Percentiles rank a stretch among this genome's conserved stretches.
These are phyloP conservation scores for Colletotrichum shisoi DNA, from an alignment of 2,329 filamentous ascomycete species.

Conservation along the genomic window DNA sequence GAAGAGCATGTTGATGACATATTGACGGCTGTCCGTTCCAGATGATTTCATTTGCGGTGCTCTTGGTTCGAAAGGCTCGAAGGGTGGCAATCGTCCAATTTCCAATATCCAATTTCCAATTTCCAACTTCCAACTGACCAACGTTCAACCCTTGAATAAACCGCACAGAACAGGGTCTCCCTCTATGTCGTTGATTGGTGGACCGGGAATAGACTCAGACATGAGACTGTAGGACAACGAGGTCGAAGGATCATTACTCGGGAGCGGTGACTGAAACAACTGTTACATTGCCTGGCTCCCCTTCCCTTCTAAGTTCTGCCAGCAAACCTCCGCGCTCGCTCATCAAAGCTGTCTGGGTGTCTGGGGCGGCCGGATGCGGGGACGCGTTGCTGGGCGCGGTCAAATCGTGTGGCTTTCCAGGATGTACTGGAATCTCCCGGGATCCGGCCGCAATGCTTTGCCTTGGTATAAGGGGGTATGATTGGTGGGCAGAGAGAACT, in stretches of 20 bases:
- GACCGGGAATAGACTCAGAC: conserved; percentile 1
- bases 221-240: neutral
- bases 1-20: neutral
- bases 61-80: no score
- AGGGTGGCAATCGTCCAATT: conserved; percentile 5
- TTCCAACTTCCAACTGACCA: neutral
- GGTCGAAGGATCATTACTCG: conserved; percentile 32
- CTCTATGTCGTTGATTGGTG: neutral
- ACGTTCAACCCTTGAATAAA: neutral
- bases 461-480: neutral
- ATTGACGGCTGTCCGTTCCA: neutral
- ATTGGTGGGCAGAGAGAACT: conserved; percentile 11
- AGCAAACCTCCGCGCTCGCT: conserved; percentile 23
- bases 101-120: neutral
- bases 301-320: neutral
- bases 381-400: conserved; percentile 30
- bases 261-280: conserved; percentile 31
- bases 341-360: conserved; percentile 16
- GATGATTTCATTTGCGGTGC: neutral
- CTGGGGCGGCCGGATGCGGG: conserved; percentile 35
- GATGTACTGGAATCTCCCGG: conserved; percentile 18
- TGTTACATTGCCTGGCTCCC: conserved; percentile 23
- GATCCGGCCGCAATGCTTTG: neutral
- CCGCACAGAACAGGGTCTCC: neutral
- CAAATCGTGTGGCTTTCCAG: conserved; percentile 26